These are phyloP conservation scores for Aurinia saxatilis DNA, from an alignment of 345 rosid species.

Conservation along the genomic window DNA sequence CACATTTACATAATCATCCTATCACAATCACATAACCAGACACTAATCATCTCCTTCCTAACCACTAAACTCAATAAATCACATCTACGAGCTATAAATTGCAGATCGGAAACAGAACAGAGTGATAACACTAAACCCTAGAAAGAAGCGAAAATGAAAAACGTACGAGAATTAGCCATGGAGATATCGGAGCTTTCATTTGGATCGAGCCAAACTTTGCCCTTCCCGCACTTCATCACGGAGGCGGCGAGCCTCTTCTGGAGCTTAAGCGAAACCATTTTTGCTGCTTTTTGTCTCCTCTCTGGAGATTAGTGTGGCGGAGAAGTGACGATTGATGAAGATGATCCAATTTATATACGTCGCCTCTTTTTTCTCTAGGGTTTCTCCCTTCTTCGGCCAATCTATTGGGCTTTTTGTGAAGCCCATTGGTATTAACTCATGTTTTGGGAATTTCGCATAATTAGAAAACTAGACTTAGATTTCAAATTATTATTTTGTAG, in stretches of 20 bases:
- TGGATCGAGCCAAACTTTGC: constrained; percentile 34
- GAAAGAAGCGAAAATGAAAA: neutral
- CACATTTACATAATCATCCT: neutral
- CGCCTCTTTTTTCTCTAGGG: constrained; percentile 5
- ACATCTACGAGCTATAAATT: neutral
- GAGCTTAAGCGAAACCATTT: constrained; percentile 31
- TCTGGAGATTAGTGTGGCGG: constrained; percentile 22
- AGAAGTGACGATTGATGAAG: neutral
- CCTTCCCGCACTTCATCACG: constrained; percentile 35
- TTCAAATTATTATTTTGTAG: too few relatives aligned
- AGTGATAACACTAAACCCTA: neutral
- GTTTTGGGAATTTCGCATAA: too few relatives aligned
- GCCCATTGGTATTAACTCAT: neutral
- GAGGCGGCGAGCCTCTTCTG: constrained; percentile 36
- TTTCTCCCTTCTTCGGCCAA: neutral
- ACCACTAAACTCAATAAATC: neutral
- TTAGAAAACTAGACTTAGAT: too few relatives aligned
- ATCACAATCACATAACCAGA: neutral
- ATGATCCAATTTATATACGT: neutral
- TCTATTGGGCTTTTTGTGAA: neutral
- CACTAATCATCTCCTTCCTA: neutral
- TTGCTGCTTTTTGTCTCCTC: neutral
- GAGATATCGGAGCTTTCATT: constrained; percentile 31
- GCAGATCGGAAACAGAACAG: neutral
- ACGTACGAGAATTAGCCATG: constrained; percentile 35